A percentile compares a stretch with the other conserved stretches of the same genome.
Conservation (phyloP, 306 rosid genomes). For the Quercus aquifolioides region DNA sequence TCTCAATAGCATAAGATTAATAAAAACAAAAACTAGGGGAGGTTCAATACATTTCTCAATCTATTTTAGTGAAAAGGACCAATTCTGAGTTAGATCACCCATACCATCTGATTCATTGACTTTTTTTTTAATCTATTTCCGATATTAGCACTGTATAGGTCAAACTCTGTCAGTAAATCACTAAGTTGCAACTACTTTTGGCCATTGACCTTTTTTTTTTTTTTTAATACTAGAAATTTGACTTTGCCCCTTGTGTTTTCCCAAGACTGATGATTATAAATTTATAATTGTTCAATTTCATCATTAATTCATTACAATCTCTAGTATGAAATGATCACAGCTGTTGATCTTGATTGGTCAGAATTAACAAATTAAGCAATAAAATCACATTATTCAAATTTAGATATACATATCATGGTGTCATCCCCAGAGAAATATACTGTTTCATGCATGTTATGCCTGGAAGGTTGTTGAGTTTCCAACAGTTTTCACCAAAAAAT, state of each 20-base stretch:
- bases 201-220: not conserved
- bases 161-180: constrained; percentile 13
- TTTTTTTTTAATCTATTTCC: constrained; percentile 7
- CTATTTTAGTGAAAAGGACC: constrained; percentile 3
- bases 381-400: no score
- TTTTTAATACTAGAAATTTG: not conserved
- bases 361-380: not conserved
- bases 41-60: not conserved
- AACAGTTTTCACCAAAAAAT: constrained; percentile 4
- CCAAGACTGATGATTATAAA: constrained; percentile 11
- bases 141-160: not conserved
- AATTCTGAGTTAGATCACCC: constrained; percentile 55
- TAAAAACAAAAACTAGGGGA: not conserved
- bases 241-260: constrained; percentile 6
- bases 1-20: not conserved
- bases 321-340: not conserved
- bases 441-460: no score
- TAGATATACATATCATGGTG: no score
- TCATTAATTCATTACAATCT: not conserved
- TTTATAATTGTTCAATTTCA: not conserved
- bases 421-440: no score
- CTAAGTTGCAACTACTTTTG: constrained; percentile 12
- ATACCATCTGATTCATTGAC: constrained; percentile 38
- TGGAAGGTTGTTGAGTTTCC: constrained; percentile 1
- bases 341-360: not conserved